These are phyloP conservation scores for Dioscorea cayenensis DNA, from an alignment of 116 monocot genomes.

Conservation along the genomic window DNA sequence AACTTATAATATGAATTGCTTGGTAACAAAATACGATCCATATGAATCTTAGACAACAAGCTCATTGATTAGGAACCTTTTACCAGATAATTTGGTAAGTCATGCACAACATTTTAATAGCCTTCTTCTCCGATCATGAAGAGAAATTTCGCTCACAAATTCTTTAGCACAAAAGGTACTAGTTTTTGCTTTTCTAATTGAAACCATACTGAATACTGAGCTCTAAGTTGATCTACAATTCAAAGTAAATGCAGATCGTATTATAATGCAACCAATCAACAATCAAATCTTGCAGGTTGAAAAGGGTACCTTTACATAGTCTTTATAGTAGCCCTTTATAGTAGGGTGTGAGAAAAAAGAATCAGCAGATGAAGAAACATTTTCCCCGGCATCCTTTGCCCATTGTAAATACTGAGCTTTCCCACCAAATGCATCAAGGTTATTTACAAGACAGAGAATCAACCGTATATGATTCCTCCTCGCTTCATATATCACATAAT, in stretches of 20 bases:
- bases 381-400: slow-evolving; percentile 63
- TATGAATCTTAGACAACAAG: too few relatives aligned
- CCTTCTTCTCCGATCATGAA: too few relatives aligned
- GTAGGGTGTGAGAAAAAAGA: slow-evolving; percentile 65
- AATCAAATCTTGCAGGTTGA: background rate
- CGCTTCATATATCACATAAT: slow-evolving; percentile 85
- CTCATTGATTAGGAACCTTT: too few relatives aligned
- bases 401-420: slow-evolving; percentile 79
- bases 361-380: slow-evolving; percentile 45
- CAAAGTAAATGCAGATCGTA: background rate
- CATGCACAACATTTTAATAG: too few relatives aligned
- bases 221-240: too few relatives aligned
- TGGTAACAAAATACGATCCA: too few relatives aligned
- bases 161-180: too few relatives aligned
- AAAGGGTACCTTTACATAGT: slow-evolving; percentile 57
- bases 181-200: too few relatives aligned
- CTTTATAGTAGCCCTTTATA: slow-evolving; percentile 63
- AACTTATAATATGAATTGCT: too few relatives aligned
- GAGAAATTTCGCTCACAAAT: too few relatives aligned
- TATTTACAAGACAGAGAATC: slow-evolving; percentile 82
- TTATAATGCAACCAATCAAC: background rate
- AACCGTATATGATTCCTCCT: slow-evolving; percentile 62
- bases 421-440: slow-evolving; percentile 71
- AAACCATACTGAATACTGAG: too few relatives aligned
- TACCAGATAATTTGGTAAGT: too few relatives aligned